phyloP scores from a whole-genome alignment of 352 stramenopile species.

The Phytophthora megakarya region DNA sequence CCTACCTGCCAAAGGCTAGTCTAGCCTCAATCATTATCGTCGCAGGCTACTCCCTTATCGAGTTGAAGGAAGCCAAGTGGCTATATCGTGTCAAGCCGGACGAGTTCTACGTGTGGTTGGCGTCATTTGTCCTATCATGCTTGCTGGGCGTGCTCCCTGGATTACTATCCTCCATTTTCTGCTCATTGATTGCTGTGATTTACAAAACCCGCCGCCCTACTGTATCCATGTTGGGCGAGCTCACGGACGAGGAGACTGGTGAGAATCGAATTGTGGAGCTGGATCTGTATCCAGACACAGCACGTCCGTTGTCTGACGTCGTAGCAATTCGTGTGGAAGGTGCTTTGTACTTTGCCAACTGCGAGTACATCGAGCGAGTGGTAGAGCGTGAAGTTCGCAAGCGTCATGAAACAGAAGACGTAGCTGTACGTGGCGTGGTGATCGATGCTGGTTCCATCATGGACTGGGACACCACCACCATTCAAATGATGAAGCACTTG shows the following conservation, averaged over 20 bases:
- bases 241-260: constrained; percentile 40
- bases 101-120: constrained; percentile 73
- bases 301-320: constrained; percentile 43
- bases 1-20: constrained; percentile 88
- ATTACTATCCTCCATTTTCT: constrained; percentile 55
- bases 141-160: constrained; percentile 53
- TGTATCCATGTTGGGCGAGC: constrained; percentile 50
- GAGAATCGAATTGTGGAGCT: constrained; percentile 52
- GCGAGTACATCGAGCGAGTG: constrained; percentile 63
- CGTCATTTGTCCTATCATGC: constrained; percentile 54
- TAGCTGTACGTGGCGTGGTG: constrained; percentile 57
- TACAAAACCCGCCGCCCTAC: constrained; percentile 60
- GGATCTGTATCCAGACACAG: constrained; percentile 24
- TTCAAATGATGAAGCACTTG: constrained; percentile 87
- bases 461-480: constrained; percentile 85
- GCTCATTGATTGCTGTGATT: constrained; percentile 70
- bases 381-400: constrained; percentile 50
- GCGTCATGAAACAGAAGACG: constrained; percentile 36
- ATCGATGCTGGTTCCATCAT: constrained; percentile 82
- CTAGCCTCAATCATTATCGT: constrained; percentile 92
- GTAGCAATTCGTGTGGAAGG: constrained; percentile 68
- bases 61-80: constrained; percentile 87
- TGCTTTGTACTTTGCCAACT: constrained; percentile 77
- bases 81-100: constrained; percentile 65
- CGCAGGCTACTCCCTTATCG: constrained; percentile 84